Base-by-base conservation (phyloP, 2,329 filamentous ascomycete species). In the Pseudopithomyces maydicus region DNA sequence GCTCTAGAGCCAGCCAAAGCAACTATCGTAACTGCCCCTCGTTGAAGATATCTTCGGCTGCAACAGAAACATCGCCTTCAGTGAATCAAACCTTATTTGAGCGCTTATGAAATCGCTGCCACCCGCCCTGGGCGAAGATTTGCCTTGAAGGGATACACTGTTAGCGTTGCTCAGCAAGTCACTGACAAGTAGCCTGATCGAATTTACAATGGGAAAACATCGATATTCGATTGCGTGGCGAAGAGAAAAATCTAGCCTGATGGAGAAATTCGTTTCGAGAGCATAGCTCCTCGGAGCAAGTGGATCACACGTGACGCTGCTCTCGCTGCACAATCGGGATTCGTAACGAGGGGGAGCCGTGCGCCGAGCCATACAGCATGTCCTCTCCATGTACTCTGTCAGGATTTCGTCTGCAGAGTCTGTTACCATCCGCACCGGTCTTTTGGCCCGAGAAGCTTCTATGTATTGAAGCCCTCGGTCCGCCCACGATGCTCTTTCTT, bases 281-380 rank as follows among this genome's bases (percentile, higher is more conserved):
- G 29, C 6, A 33, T 17, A 48, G 23, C 32, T 14, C 19, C 19
- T 19, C 45, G 11, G 12, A 26, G 11, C 32, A n/a, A 14, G 45
- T 48, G 45, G 32, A 48, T 22, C 45, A 38, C 45, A 36, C 45
- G 45, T 38, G 45, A 23, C 15, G 33, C 19, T 48, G 11, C 20
- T 43, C 11, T 32, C 45, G 17, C 6, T 23, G 12, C 19, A 23
- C 32, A 36, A 36, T 22, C 19, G 17, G 19, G 14, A 20, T 19
- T 48, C 45, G 32, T 48, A 38, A 23, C 45, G 45, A 48, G 33
- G 32, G 12, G 45, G 32, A 36, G 45, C 45, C 19, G 45, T 36
- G 45, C n/a, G 44, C 17, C 44, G 17, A 46, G 14, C 33, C 32
- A 22, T 38, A n/a, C 44, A 11, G 15, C 29, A 47, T 36, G 19